These are phyloP conservation scores for Aspergillus viridinutans DNA, from an alignment of 2,329 filamentous ascomycete species.

Conservation along the genomic window DNA sequence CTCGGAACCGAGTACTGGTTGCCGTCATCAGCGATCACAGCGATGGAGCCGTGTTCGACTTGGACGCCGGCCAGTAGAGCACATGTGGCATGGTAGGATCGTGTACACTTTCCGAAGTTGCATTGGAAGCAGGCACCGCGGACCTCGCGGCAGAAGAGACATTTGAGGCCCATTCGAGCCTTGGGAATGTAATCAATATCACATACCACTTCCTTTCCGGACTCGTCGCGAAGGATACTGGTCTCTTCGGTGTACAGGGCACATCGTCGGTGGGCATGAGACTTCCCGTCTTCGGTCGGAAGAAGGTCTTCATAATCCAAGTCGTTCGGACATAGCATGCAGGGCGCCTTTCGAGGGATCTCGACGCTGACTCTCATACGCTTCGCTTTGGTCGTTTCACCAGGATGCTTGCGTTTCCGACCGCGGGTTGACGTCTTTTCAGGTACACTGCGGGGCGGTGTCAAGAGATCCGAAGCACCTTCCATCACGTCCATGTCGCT, in stretches of 20 bases:
- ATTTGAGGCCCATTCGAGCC: constrained; percentile 85
- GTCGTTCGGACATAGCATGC: constrained; percentile 88
- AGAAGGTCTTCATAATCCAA: constrained; percentile 77
- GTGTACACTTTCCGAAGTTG: constrained; percentile 86
- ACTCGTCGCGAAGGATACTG: constrained; percentile 68
- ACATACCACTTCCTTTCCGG: constrained; percentile 66
- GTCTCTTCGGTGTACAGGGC: constrained; percentile 91
- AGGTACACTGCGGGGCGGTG: constrained; percentile 70
- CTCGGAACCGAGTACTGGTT: constrained; percentile 88
- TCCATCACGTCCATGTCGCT: constrained; percentile 63
- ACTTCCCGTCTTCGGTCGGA: constrained; percentile 78
- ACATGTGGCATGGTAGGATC: constrained; percentile 93
- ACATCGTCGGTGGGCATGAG: constrained; percentile 77
- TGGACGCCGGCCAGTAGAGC: constrained; percentile 88
- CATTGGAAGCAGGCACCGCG: constrained; percentile 97
- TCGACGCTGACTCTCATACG: constrained; percentile 73
- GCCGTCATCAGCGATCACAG: constrained; percentile 83
- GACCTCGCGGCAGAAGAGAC: constrained; percentile 89
- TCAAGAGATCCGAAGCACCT: constrained; percentile 65
- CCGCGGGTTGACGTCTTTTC: constrained; percentile 60
- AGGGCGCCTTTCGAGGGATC: constrained; percentile 69
- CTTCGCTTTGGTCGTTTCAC: constrained; percentile 62
- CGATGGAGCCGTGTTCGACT: constrained; percentile 79
- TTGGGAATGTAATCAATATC: constrained; percentile 81
- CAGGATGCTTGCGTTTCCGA: constrained; percentile 66